phyloP scores from a whole-genome alignment of 345 rosid genomes.

The Arabis hirsuta region DNA sequence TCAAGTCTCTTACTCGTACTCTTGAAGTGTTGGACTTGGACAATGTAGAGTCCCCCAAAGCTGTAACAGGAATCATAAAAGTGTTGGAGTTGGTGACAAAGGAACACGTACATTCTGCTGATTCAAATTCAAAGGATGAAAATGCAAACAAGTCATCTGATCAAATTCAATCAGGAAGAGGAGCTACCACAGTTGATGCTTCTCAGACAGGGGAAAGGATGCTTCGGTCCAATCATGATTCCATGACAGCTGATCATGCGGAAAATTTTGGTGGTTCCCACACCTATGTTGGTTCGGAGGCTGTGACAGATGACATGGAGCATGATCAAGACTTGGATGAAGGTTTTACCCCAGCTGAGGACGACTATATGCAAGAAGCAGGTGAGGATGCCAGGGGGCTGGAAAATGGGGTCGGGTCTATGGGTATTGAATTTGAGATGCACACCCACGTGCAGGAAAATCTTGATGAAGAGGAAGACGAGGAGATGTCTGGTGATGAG shows the following conservation, averaged over 20 bases:
- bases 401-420: conserved; percentile 70
- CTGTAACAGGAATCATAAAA: conserved; percentile 79
- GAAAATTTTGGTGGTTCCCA: conserved; percentile 58
- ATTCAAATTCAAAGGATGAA: conserved; percentile 66
- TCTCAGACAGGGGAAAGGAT: conserved; percentile 62
- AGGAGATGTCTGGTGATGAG: conserved; percentile 87
- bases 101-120: conserved; percentile 78
- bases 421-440: conserved; percentile 79
- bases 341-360: conserved; percentile 75
- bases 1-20: conserved; percentile 69
- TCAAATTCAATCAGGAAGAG: conserved; percentile 56
- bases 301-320: conserved; percentile 92
- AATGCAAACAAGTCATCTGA: conserved; percentile 60
- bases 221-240: conserved; percentile 62
- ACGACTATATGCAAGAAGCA: conserved; percentile 89
- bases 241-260: conserved; percentile 57
- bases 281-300: conserved; percentile 73
- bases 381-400: conserved; percentile 74
- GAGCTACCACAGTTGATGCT: conserved; percentile 57
- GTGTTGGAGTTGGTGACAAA: conserved; percentile 90
- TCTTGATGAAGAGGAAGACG: conserved; percentile 86
- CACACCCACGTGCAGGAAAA: conserved; percentile 78
- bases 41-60: conserved; percentile 82
- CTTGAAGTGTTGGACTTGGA: conserved; percentile 93
- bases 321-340: conserved; percentile 90